Evolutionary conservation across 768 basidiomycete genomes (phyloP).

Genomic region (Boletales sp.): DNA sequence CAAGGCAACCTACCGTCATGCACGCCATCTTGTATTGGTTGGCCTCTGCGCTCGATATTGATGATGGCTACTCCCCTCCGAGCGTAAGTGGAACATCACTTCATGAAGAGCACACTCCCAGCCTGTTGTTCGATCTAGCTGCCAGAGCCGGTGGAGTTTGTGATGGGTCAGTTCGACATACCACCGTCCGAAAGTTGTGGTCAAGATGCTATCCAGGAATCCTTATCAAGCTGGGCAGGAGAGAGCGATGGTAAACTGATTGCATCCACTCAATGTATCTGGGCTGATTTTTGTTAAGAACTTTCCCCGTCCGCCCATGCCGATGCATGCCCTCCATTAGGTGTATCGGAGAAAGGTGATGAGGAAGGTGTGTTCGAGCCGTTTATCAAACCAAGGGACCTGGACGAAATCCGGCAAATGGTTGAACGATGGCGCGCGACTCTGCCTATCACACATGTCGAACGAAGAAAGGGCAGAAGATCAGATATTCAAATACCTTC

Average conservation of each 20-base stretch:
- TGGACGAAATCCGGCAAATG: constrained; percentile 24
- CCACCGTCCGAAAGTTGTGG: constrained; percentile 20
- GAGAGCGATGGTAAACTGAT: constrained; percentile 25
- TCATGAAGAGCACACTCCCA: not conserved
- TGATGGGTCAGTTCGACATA: constrained; percentile 26
- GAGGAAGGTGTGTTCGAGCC: constrained; percentile 4
- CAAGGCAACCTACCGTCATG: constrained; percentile 45
- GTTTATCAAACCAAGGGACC: constrained; percentile 23
- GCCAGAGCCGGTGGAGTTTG: constrained; percentile 30
- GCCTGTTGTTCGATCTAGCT: constrained; percentile 12
- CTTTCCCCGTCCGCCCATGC: constrained; percentile 22
- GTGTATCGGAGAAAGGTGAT: constrained; percentile 22
- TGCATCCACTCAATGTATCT: not conserved
- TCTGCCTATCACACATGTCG: constrained; percentile 14
- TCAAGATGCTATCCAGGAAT: constrained; percentile 19
- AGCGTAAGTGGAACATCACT: constrained; percentile 12
- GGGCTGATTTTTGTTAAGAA: constrained; percentile 9
- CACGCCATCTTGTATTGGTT: constrained; percentile 57
- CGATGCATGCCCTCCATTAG: constrained; percentile 8
- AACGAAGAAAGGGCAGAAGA: constrained; percentile 13
- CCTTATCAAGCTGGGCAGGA: constrained; percentile 30
- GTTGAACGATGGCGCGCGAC: constrained; percentile 30
- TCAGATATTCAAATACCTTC: constrained; percentile 3
- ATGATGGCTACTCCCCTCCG: constrained; percentile 28
- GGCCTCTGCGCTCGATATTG: constrained; percentile 41